Evolutionary conservation across 805 yeast species (phyloP).

Genomic region (Candida rishiriensis): DNA sequence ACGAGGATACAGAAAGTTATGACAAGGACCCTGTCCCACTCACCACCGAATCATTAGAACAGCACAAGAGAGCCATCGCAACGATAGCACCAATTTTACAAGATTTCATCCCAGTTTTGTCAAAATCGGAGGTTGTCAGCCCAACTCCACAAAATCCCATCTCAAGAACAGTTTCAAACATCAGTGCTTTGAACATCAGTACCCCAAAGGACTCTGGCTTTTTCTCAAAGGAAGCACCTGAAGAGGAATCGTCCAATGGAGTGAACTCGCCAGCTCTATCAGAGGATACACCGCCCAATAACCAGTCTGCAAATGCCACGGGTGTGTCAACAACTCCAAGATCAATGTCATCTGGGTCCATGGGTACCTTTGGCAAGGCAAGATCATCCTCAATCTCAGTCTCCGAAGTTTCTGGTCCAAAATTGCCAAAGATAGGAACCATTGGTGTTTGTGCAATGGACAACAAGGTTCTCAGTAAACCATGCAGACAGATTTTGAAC

Average conservation of each 20-base stretch:
- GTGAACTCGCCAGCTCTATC: slow-evolving; percentile 4
- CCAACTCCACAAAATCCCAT: slow-evolving; percentile 26
- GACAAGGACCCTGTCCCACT: slow-evolving; percentile 25
- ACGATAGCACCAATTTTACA: slow-evolving; percentile 70
- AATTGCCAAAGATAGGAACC: slow-evolving; percentile 74
- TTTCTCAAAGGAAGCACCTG: neutral
- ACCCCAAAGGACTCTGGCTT: slow-evolving; percentile 7
- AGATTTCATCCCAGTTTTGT: slow-evolving; percentile 70
- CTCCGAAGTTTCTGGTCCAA: slow-evolving; percentile 41
- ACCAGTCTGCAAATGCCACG: slow-evolving; percentile 6
- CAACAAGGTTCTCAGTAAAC: slow-evolving; percentile 90
- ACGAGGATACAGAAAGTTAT: slow-evolving; percentile 22
- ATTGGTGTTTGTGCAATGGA: slow-evolving; percentile 99
- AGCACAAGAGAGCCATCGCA: slow-evolving; percentile 60
- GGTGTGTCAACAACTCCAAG: slow-evolving; percentile 6
- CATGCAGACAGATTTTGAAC: slow-evolving; percentile 87
- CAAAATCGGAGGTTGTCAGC: slow-evolving; percentile 35
- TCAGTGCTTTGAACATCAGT: slow-evolving; percentile 27
- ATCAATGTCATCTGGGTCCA: slow-evolving; percentile 13
- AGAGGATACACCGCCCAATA: slow-evolving; percentile 1
- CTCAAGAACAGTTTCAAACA: slow-evolving; percentile 29
- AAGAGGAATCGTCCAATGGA: neutral
- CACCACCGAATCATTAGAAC: slow-evolving; percentile 29
- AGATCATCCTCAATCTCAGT: slow-evolving; percentile 32
- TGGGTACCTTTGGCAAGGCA: slow-evolving; percentile 13